Evolutionary conservation across 164 flowering plant species (phyloP).

Genomic region (Nymphaea thermarum): DNA sequence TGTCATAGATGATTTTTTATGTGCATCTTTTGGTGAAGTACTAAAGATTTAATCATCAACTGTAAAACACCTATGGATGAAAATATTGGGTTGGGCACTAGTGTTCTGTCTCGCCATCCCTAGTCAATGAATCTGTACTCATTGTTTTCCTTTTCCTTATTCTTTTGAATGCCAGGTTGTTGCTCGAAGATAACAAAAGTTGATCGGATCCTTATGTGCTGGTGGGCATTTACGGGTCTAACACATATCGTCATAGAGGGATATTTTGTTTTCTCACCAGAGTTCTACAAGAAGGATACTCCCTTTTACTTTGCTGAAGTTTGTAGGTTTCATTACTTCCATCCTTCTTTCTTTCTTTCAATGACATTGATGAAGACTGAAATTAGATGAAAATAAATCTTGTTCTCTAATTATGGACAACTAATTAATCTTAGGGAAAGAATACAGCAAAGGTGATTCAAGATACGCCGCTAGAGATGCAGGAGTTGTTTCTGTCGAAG

Average conservation of each 20-base stretch:
- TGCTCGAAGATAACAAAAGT: conserved; percentile 26
- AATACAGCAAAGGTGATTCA: conserved; percentile 98
- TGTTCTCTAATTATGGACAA: background rate
- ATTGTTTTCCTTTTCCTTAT: no score
- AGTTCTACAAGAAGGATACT: conserved; percentile 66
- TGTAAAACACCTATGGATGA: no score
- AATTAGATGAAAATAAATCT: background rate
- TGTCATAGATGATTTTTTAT: no score
- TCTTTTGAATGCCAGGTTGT: conserved; percentile 23
- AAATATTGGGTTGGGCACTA: no score
- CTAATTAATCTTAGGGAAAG: conserved; percentile 60
- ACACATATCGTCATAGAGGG: conserved; percentile 85
- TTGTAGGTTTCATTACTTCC: conserved; percentile 35
- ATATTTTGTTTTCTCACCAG: conserved; percentile 75
- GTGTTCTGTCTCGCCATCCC: no score
- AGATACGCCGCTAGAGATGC: conserved; percentile 80
- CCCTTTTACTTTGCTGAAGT: conserved; percentile 74
- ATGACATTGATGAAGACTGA: conserved; percentile 1
- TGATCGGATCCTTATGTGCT: conserved; percentile 81
- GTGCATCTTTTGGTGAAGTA: no score
- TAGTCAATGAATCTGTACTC: no score
- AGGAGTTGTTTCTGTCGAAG: conserved; percentile 69
- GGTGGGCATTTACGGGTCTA: conserved; percentile 96
- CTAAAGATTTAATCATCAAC: no score
- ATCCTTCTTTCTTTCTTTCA: background rate